Conservation (phyloP, 148 eudicot species). For the Suaeda aralocaspica region DNA sequence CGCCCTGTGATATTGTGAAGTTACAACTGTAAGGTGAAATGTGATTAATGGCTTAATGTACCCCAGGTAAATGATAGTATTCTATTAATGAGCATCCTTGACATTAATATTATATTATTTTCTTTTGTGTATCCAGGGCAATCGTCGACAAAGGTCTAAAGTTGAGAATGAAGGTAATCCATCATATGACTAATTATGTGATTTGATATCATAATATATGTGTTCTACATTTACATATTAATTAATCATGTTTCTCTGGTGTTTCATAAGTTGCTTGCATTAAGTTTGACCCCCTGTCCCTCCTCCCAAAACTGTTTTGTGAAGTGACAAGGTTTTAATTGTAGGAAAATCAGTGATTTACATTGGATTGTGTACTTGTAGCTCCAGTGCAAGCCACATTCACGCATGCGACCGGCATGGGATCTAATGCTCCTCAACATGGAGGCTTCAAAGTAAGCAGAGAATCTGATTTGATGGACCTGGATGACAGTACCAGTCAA, state of each 20-base stretch:
- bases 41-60: too few species aligned
- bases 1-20: too few species aligned
- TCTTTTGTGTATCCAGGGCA: slow-evolving; percentile 22
- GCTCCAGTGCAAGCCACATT: slow-evolving; percentile 51
- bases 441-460: slow-evolving; percentile 23
- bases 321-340: neutral
- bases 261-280: neutral
- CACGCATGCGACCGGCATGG: slow-evolving; percentile 26
- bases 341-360: slow-evolving; percentile 4
- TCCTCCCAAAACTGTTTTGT: too few species aligned
- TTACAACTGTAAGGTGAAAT: neutral
- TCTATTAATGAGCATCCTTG: neutral
- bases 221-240: neutral
- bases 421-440: slow-evolving; percentile 31
- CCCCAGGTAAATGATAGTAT: neutral
- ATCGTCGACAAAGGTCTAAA: slow-evolving; percentile 27
- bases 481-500: slow-evolving; percentile 23
- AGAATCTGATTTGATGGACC: slow-evolving; percentile 21
- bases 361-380: slow-evolving; percentile 27
- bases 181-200: neutral
- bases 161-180: slow-evolving; percentile 42
- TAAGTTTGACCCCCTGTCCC: neutral
- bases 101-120: neutral
- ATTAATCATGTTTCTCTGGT: neutral
- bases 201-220: neutral